Evolutionary conservation across 192 early-diverging fungal genomes (phyloP), one percentile per base, ranked within the genome.

Genomic region (Dissophora globulifera): DNA sequence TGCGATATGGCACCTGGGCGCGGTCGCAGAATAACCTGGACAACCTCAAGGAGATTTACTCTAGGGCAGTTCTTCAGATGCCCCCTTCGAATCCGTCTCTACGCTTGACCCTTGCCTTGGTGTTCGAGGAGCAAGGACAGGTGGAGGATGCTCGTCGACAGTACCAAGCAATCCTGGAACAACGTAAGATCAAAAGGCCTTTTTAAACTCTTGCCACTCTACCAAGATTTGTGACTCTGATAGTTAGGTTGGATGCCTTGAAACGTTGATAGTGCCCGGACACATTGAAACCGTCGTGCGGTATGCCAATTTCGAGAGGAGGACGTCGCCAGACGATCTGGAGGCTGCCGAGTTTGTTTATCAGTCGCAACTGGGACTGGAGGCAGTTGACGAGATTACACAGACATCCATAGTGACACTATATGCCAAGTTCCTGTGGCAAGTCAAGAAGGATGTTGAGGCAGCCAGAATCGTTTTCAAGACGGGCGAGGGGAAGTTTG

Each of bases 211-310:
- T n/a, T n/a, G n/a, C n/a, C n/a, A n/a, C n/a, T n/a, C n/a, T n/a
- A n/a, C n/a, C n/a, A n/a, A n/a, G n/a, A n/a, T n/a, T n/a, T n/a
- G n/a, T 43, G 17, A 11, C 4, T 38, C 10, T 23, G n/a, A 58
- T 48, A 49, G 41, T 50, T 15, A 26, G 9, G 0, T 17, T 23
- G 15, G 33, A 31, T 53, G 7, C 50, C 41, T 46, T 35, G 17
- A 38, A 38, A 22, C 52, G 13, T 47, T 45, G 12, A 33, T 61
- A 92, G 89, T 88, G 41, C 87, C 89, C 20, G 88, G 83, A 19
- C 89, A 91, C 54, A 78, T 88, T 15, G 91, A 93, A 55, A 83
- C 88, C 2, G 67, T 89, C 30, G 72, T 83, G 27, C 86, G 87
- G 30, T 88, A 79, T 64, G 82, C 84, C 10, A 82, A 91, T 64